These are phyloP conservation scores for Casuarina glauca DNA, from an alignment of 306 rosid species.

Conservation along the genomic window DNA sequence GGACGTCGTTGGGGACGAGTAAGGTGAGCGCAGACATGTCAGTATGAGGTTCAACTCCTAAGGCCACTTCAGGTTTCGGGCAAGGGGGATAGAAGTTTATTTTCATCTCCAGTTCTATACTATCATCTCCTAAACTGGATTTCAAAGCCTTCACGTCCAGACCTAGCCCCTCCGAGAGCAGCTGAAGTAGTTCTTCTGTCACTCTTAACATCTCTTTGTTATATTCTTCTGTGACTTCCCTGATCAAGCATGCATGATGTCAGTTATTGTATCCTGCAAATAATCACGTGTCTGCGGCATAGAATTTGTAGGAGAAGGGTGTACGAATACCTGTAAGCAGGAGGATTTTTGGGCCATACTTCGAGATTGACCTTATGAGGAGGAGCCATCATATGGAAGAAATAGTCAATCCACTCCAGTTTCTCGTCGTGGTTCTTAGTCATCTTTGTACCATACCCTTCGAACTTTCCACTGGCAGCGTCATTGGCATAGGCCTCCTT, in stretches of 20 bases:
- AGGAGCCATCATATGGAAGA: constrained; percentile 55
- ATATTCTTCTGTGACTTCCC: constrained; percentile 57
- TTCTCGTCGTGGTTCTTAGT: constrained; percentile 52
- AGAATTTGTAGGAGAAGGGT: not conserved
- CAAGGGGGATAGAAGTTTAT: constrained; percentile 79
- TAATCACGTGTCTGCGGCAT: no score
- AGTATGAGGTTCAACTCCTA: constrained; percentile 77
- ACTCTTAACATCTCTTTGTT: constrained; percentile 45
- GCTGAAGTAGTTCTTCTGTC: constrained; percentile 38
- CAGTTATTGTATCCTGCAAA: no score
- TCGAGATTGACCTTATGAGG: constrained; percentile 42
- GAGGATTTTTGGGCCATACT: constrained; percentile 54
- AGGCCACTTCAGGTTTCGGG: constrained; percentile 65
- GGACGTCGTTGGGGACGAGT: constrained; percentile 56
- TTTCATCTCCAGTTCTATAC: constrained; percentile 62
- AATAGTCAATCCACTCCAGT: constrained; percentile 71
- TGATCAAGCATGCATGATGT: not conserved
- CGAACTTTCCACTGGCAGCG: constrained; percentile 48
- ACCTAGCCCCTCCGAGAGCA: constrained; percentile 56
- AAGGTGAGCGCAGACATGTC: constrained; percentile 71
- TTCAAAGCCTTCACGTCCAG: constrained; percentile 45
- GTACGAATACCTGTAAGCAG: constrained; percentile 44
- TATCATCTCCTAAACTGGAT: constrained; percentile 42
- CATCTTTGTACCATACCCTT: constrained; percentile 72
- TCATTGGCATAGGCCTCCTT: constrained; percentile 64